Evolutionary conservation across 2,329 filamentous ascomycete genomes (phyloP).

Genomic region (Fusarium sororula): DNA sequence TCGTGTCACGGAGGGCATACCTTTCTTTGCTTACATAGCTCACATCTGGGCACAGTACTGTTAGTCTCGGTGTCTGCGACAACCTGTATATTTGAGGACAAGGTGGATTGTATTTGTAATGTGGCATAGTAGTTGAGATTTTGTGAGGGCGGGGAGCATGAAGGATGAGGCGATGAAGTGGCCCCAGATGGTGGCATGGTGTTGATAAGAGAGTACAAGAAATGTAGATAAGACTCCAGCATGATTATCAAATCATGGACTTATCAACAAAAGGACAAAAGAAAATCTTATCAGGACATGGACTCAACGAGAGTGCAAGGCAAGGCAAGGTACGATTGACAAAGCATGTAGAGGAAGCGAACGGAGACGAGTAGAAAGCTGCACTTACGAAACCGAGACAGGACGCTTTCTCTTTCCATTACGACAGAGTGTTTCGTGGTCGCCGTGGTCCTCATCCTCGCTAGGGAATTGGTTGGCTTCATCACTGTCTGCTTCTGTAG

Average conservation of each 20-base stretch:
- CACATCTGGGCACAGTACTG: slow-evolving; percentile 63
- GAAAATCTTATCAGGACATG: slow-evolving; percentile 12
- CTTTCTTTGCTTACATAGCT: slow-evolving; percentile 84
- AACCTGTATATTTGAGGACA: slow-evolving; percentile 18
- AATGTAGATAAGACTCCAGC: slow-evolving; percentile 37
- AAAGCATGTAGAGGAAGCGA: slow-evolving; percentile 22
- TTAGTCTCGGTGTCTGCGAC: slow-evolving; percentile 48
- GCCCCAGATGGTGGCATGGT: slow-evolving; percentile 33
- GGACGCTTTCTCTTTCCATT: slow-evolving; percentile 67
- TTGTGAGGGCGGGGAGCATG: slow-evolving; percentile 23
- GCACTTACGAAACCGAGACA: slow-evolving; percentile 66
- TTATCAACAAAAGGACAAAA: not conserved
- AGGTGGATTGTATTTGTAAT: slow-evolving; percentile 20
- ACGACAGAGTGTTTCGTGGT: slow-evolving; percentile 48
- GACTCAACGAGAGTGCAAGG: not conserved
- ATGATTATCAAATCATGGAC: slow-evolving; percentile 23
- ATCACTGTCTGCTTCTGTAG: slow-evolving; percentile 57
- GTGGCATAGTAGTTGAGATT: slow-evolving; percentile 22
- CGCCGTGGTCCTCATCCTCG: slow-evolving; percentile 59
- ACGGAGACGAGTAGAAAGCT: slow-evolving; percentile 9
- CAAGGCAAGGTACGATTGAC: not conserved
- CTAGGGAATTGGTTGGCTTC: slow-evolving; percentile 46
- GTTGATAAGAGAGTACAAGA: slow-evolving; percentile 26
- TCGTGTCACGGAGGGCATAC: slow-evolving; percentile 52
- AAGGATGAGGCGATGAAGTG: slow-evolving; percentile 23